These are phyloP conservation scores for Tolypocladium endophyticum DNA, from an alignment of 2,329 filamentous ascomycete species.

Conservation along the genomic window DNA sequence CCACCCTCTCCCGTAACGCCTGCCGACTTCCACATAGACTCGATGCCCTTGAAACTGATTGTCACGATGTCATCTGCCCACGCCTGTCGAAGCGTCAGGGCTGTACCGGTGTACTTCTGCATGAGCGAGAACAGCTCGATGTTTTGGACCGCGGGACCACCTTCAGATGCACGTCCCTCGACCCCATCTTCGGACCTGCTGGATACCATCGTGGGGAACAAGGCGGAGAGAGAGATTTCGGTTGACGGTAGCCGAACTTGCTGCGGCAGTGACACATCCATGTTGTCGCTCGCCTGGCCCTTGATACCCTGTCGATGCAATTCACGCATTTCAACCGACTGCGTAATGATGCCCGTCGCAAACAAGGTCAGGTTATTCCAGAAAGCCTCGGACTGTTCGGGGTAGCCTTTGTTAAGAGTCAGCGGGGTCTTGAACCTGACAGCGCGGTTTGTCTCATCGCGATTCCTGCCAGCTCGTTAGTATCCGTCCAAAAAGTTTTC, in stretches of 20 bases:
- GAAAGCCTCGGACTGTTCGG: conserved; percentile 36
- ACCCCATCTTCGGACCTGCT: conserved; percentile 8
- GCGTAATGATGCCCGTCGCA: conserved; percentile 38
- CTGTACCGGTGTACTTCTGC: conserved; percentile 8
- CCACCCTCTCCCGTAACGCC: conserved; percentile 4
- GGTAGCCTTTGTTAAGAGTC: conserved; percentile 31
- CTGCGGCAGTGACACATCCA: conserved; percentile 27
- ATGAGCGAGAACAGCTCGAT: conserved; percentile 13
- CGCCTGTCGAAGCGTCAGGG: conserved; percentile 17
- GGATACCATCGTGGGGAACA: conserved; percentile 26
- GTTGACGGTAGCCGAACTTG: conserved; percentile 37
- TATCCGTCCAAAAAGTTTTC: not conserved
- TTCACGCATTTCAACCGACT: conserved; percentile 37
- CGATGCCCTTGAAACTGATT: conserved; percentile 43
- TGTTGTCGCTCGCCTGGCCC: conserved; percentile 21
- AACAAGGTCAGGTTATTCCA: conserved; percentile 42
- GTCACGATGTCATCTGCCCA: conserved; percentile 53
- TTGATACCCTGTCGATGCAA: conserved; percentile 34
- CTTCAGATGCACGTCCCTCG: conserved; percentile 1
- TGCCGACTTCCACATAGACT: conserved; percentile 8
- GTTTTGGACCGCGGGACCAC: conserved; percentile 4
- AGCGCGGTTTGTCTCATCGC: conserved; percentile 12
- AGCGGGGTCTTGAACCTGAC: conserved; percentile 26
- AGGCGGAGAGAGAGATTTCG: conserved; percentile 36
- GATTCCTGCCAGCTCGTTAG: conserved; percentile 15